Evolutionary conservation across 768 basidiomycete species (phyloP), one percentile per base, ranked within the genome.

Genomic region (Lanmaoa pseudosensibilis): DNA sequence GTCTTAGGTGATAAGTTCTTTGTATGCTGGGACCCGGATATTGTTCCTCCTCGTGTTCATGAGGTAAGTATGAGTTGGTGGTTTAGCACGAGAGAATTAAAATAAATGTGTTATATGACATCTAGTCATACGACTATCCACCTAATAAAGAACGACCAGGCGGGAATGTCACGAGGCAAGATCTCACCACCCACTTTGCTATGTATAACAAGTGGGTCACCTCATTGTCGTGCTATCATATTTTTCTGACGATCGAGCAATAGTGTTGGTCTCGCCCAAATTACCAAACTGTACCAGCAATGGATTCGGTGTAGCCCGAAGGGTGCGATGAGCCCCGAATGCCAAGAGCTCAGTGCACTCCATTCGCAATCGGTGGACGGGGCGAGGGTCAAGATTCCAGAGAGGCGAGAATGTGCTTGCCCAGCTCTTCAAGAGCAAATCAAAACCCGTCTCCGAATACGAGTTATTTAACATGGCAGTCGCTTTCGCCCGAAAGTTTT

Each of bases 311-410:
- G 71, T 40, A 82, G 78, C 53, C 78, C 81, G 0, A 67, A 78
- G 46, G 86, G 86, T 30, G 85, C 85, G 0, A 72, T 86, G 60
- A 80, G 82, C 61, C 69, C 78, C 0, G 81, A 88, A 70, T 88
- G 86, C 59, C 86, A 87, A 61, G 86, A 88, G 62, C 74, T 88
- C 25, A 88, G 87, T 56, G 86, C 85, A 0, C 69, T 88, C 10
- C 85, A 88, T 60, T 88, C 86, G 3, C 83, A 85, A 52, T 83
- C 81, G 3, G 86, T 87, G 2, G 86, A 88, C 59, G 86, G 86
- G 0, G 86, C 81, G 1, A 75, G 76, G 12, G 78, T 87, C 49
- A 65, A 32, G 30, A 52, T 64, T 44, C 63, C 63, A 10, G 63
- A 64, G 40, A 64, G 63, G 45, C 25, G 25, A 73, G 25, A 68